phyloP scores from a whole-genome alignment of 2,329 filamentous ascomycete genomes.

The Magnaporthiopsis rhizophila region DNA sequence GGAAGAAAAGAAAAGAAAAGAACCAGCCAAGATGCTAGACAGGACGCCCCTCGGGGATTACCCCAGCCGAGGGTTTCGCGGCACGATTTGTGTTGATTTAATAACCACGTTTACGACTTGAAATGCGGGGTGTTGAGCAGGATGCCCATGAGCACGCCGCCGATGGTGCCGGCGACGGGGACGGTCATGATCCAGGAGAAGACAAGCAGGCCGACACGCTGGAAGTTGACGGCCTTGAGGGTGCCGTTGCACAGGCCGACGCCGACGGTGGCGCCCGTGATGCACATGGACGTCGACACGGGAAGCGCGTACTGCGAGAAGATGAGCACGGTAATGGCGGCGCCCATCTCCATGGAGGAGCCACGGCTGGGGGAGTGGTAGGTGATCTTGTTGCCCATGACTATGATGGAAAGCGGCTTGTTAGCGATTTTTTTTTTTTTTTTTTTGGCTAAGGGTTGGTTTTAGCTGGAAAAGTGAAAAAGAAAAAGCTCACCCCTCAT shows the following conservation, averaged over 20 bases:
- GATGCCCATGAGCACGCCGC: conserved; percentile 40
- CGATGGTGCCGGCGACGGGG: conserved; percentile 51
- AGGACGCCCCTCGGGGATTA: too few relatives aligned
- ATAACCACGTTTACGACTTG: not conserved
- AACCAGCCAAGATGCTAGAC: too few relatives aligned
- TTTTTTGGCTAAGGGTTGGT: too few relatives aligned
- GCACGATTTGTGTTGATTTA: too few relatives aligned
- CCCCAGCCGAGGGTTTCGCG: too few relatives aligned
- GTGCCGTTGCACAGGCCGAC: conserved; percentile 72
- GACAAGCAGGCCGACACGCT: conserved; percentile 60
- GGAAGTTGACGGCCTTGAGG: conserved; percentile 65
- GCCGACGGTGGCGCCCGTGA: conserved; percentile 70
- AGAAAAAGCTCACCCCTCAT: conserved; percentile 55
- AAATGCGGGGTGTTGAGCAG: conserved; percentile 54
- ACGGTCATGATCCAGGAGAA: conserved; percentile 62
- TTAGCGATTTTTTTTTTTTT: not conserved
- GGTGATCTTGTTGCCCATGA: conserved; percentile 77
- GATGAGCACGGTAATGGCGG: conserved; percentile 66
- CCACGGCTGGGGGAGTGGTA: conserved; percentile 51
- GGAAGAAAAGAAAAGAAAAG: too few relatives aligned
- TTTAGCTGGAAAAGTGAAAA: too few relatives aligned
- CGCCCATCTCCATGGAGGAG: conserved; percentile 73
- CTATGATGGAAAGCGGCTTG: conserved; percentile 24
- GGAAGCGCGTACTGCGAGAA: conserved; percentile 70
- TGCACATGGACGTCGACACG: conserved; percentile 72